Conservation (phyloP, 768 basidiomycete species). For the Amanita thiersii region DNA sequence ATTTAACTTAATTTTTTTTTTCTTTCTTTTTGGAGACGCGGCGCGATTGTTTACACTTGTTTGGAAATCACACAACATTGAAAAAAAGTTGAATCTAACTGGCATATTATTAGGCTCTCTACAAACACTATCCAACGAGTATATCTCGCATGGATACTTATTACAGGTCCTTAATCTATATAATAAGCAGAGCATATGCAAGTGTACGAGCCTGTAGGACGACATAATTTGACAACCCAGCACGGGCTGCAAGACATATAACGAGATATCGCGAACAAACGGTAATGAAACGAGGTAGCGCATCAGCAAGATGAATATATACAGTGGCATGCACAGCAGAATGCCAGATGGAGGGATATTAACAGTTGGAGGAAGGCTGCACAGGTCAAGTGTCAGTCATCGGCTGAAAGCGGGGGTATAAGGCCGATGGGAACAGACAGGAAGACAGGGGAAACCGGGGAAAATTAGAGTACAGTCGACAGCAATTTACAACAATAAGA, state of each 20-base stretch:
- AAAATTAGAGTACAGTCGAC: constrained; percentile 20
- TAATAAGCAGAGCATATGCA: constrained; percentile 4
- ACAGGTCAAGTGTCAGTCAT: constrained; percentile 7
- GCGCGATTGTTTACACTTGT: constrained; percentile 8
- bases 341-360: constrained; percentile 12
- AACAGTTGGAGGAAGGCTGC: constrained; percentile 12
- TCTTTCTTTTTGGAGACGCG: constrained; percentile 3
- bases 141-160: neutral
- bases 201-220: neutral
- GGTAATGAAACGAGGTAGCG: constrained; percentile 8
- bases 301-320: constrained; percentile 4
- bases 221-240: neutral
- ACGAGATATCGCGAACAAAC: neutral
- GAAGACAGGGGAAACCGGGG: constrained; percentile 16
- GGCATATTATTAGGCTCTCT: neutral
- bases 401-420: constrained; percentile 10
- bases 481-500: constrained; percentile 44
- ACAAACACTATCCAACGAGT: constrained; percentile 1
- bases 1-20: constrained; percentile 3
- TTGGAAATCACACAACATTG: too few relatives aligned
- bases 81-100: too few relatives aligned
- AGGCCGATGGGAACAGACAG: constrained; percentile 11
- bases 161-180: constrained; percentile 5
- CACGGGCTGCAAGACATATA: neutral
- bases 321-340: constrained; percentile 9